phyloP scores from a whole-genome alignment of 2,329 filamentous ascomycete species.

The Colletotrichum sp. region DNA sequence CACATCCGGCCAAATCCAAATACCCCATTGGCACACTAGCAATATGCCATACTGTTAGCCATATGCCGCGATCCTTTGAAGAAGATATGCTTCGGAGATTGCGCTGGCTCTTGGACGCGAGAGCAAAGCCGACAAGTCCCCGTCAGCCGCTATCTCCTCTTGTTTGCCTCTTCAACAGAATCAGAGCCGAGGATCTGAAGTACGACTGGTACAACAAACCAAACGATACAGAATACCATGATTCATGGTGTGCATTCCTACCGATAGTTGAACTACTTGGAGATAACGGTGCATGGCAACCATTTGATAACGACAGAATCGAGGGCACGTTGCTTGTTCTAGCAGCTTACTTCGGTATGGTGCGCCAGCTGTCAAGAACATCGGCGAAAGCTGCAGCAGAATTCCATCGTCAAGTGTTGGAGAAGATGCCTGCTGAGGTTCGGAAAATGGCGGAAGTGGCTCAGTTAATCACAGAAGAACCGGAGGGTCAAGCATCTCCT shows the following conservation, averaged over 20 bases:
- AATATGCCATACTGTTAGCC: background rate
- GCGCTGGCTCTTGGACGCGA: background rate
- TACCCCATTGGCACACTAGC: background rate
- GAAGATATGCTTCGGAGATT: background rate
- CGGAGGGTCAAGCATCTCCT: background rate
- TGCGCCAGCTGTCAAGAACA: background rate
- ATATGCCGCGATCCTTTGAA: background rate
- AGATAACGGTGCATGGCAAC: background rate
- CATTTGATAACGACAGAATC: background rate
- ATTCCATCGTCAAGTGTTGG: background rate
- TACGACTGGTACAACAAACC: background rate
- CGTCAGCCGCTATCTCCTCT: background rate
- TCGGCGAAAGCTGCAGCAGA: background rate
- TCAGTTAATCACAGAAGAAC: background rate
- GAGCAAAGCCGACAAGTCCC: background rate
- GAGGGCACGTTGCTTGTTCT: background rate
- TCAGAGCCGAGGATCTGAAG: background rate
- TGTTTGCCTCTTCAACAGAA: background rate
- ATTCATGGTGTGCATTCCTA: background rate
- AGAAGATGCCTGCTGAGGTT: background rate
- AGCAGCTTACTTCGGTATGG: background rate
- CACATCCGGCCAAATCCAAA: background rate
- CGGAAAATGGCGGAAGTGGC: too few relatives aligned
- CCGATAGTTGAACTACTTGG: background rate
- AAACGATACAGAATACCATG: background rate